Conservation (phyloP, 2,329 filamentous ascomycete species). For the Fusarium burgessii region DNA sequence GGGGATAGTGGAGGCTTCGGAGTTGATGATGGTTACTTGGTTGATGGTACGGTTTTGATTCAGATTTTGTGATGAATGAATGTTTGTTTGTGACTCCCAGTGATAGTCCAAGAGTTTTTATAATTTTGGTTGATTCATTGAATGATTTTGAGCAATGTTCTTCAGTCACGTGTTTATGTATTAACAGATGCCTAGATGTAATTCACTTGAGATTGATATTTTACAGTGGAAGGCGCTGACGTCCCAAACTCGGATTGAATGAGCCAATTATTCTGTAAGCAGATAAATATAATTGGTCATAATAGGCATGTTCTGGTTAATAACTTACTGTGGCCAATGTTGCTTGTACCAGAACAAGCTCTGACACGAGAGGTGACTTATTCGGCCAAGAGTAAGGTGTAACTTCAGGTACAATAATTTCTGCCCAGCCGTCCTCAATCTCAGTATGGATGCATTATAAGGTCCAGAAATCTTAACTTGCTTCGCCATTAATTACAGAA, state of each 20-base stretch:
- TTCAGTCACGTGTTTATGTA: background rate
- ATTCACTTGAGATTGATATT: no score
- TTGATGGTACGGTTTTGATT: rapidly evolving
- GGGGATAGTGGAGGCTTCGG: rapidly evolving
- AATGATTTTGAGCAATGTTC: rapidly evolving
- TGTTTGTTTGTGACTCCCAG: no score
- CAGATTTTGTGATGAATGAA: background rate
- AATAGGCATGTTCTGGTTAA: background rate
- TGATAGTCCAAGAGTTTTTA: rapidly evolving
- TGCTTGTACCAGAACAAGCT: rapidly evolving
- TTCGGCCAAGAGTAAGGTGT: rapidly evolving
- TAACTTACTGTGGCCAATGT: rapidly evolving
- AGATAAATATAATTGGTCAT: no score
- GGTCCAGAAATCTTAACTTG: no score
- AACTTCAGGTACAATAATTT: no score
- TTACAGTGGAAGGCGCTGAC: background rate
- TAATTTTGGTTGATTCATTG: rapidly evolving
- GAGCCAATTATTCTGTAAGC: rapidly evolving
- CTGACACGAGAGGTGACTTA: rapidly evolving
- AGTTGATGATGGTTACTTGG: rapidly evolving
- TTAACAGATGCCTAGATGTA: no score
- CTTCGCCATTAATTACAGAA: no score
- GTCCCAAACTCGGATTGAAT: background rate
- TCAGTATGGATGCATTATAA: no score
- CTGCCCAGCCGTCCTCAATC: no score